Evolutionary conservation across 2,329 filamentous ascomycete species (phyloP).

Genomic region (Botrytis aclada): DNA sequence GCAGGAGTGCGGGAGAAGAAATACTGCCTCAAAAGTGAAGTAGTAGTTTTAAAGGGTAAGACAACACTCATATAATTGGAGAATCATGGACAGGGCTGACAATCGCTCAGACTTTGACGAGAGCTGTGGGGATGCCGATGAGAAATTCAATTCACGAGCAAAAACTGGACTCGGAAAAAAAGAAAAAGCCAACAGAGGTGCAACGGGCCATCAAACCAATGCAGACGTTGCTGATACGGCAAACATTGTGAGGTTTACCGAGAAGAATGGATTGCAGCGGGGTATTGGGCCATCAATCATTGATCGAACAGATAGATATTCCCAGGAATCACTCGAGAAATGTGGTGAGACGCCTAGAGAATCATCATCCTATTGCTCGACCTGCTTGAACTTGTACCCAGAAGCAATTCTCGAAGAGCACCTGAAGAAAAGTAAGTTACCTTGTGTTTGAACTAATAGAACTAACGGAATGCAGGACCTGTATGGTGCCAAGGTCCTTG

Average conservation of each 20-base stretch:
- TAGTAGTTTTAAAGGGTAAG: neutral
- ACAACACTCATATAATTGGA: neutral
- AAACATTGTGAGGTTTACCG: neutral
- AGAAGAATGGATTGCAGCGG: neutral
- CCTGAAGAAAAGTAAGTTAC: neutral
- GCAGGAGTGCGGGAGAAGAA: neutral
- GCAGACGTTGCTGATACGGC: neutral
- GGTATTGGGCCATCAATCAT: neutral
- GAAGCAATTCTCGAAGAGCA: neutral
- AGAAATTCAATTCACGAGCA: neutral
- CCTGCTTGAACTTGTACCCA: neutral
- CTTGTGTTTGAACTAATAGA: neutral
- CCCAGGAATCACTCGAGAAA: neutral
- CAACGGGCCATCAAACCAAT: neutral
- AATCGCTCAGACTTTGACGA: neutral
- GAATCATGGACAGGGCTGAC: neutral
- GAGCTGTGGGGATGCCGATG: neutral
- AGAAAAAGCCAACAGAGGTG: neutral
- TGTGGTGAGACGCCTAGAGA: neutral
- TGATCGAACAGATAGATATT: neutral
- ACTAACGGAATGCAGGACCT: neutral
- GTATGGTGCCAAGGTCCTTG: constrained; percentile 1
- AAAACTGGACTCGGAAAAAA: neutral
- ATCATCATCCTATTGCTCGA: neutral
- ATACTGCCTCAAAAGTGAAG: neutral